A percentile compares a stretch with the other conserved stretches of the same genome.
phyloP scores from a whole-genome alignment of 441 rosid genomes.

The Erodium moschatum region DNA sequence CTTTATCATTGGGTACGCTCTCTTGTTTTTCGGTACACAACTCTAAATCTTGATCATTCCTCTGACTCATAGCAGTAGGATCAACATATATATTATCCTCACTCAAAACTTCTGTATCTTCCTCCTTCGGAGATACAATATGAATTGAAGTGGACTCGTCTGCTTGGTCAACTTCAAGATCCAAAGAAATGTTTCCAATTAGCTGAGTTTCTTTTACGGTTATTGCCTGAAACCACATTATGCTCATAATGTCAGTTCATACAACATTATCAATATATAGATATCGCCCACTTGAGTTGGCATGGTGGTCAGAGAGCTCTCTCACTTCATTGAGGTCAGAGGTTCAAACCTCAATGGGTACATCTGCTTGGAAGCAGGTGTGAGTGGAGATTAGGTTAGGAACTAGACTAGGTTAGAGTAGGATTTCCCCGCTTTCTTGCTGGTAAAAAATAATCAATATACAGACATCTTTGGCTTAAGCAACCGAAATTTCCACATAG shows the following conservation, averaged over 20 bases:
- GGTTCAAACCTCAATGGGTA: no score
- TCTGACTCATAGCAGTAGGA: slow-evolving; percentile 3
- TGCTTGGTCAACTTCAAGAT: slow-evolving; percentile 39
- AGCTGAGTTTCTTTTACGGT: slow-evolving; percentile 63
- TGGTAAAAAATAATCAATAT: no score
- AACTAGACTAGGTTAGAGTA: no score
- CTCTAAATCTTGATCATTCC: slow-evolving; percentile 22
- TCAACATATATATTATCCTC: slow-evolving; percentile 18
- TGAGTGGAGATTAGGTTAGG: no score
- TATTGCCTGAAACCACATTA: slow-evolving; percentile 57
- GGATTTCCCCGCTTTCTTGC: no score
- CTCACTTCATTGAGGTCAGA: no score
- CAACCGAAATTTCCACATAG: background rate
- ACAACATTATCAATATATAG: no score
- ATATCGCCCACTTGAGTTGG: no score
- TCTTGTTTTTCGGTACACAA: slow-evolving; percentile 18
- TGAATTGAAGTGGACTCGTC: slow-evolving; percentile 40
- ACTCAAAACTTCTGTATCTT: slow-evolving; percentile 21
- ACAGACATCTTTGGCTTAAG: background rate
- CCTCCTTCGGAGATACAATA: slow-evolving; percentile 50
- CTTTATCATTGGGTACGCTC: slow-evolving; percentile 20
- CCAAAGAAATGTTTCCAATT: slow-evolving; percentile 52
- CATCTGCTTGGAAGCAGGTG: no score
- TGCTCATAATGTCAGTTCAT: background rate
- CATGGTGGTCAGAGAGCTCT: no score